Evolutionary conservation across 2,329 filamentous ascomycete species (phyloP), one percentile per base, ranked within the genome.

Genomic region (Grosmannia clavigera): DNA sequence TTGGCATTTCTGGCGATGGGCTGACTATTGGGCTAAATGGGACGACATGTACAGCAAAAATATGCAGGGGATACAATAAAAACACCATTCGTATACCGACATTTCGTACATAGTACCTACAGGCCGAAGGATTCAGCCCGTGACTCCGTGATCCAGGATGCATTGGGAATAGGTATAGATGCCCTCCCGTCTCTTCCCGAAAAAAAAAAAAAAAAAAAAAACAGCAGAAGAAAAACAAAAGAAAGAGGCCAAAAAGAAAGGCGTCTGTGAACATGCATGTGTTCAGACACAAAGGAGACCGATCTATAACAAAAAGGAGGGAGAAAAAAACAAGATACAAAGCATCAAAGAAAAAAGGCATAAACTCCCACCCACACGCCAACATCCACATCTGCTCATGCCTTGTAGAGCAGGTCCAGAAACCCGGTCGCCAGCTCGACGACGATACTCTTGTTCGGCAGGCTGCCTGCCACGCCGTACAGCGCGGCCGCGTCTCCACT

Each of bases 361-460:
- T n/a, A 43, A 10, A 16, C 46, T 16, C 35, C 35, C 38, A 40
- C 38, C 38, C 38, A 40, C 12, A 51, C 33, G 31, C 48, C 10
- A 11, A 35, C 16, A 33, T n/a, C 31, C n/a, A 14, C 31, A 12
- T 22, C 35, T 16, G 27, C 33, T 53, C 43, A 61, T 55, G 56
- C 51, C 78, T 95, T 95, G 74, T 96, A 96, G 72, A 96, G 71
- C 58, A 94, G 86, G 75, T 97, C 92, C 70, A 97, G 78, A 73
- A 97, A 99, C 0, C 91, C 92, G 66, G 81, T 89, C 1, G 92
- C 92, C 70, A 99, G 75, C 67, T 95, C 90, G 65, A 90, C 89
- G 38, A 99, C 91, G 40, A 99, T 86, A 66, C 88, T 90, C 81
- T 97, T 97, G 71, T 99, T 95, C 1, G 94, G 94, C 72, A 99